Base-by-base conservation (phyloP, 768 basidiomycete species). In the Kwoniella europaea region DNA sequence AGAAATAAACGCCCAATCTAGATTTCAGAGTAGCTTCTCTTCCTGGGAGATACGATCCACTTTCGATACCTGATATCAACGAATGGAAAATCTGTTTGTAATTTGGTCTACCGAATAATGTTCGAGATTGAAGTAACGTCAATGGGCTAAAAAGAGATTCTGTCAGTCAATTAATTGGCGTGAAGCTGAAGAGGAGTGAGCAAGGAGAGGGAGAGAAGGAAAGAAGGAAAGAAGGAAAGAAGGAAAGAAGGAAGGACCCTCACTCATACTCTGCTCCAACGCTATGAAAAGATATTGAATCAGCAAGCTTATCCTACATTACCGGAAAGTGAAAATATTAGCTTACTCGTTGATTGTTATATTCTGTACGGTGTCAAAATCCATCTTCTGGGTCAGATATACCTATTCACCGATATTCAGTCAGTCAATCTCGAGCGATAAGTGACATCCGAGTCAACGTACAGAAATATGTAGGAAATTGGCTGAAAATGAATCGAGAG, bases 21-120 rank as follows among this genome's bases (percentile, higher is more conserved):
- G 91, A 93, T 85, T 89, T 92, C 65, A 94, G 84, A 76, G 92
- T 91, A 6, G 90, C 87, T 69, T 89, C 91, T 74, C 87, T 87
- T 46, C 92, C 92, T 18, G 91, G 89, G 54, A 95, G 85, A 82
- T 94, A 96, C 69, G 88, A 89, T 22, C 93, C 94, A 20, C 85
- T 83, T 82, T 95, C 92, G 76, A 98, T 92, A 3, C 91, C 91
- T 72, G 88, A 87, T 74, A 87, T 88, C 84, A 95, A 89, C 70
- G 88, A 87, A 22, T 86, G 84, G 83, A 92, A 96, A 80, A 97
- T 91, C 54, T 86, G 84, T 82, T 89, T 90, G 90, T 92, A 98
- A 82, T 96, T 89, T 20, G 95, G 94, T 44, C 94, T 90, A 16
- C 94, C 94, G 79, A 92, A 97, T 87, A 91, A 91, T 22, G 94